Conservation (phyloP, 805 yeast genomes). For the Metschnikowia continentalis region DNA sequence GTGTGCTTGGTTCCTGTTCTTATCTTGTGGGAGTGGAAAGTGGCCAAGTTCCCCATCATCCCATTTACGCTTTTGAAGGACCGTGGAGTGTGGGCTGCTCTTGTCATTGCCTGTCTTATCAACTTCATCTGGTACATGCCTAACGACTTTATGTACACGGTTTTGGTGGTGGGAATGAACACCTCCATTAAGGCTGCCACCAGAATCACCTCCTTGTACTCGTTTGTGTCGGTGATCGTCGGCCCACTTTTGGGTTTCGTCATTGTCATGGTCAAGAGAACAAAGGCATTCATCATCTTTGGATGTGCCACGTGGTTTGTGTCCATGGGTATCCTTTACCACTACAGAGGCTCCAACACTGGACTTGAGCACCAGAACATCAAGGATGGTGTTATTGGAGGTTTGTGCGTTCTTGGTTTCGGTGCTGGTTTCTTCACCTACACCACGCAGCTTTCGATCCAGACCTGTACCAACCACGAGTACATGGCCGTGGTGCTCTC, state of each 20-base stretch:
- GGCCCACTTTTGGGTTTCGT: slow-evolving; percentile 58
- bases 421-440: slow-evolving; percentile 74
- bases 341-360: slow-evolving; percentile 48
- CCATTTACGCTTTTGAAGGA: slow-evolving; percentile 59
- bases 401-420: slow-evolving; percentile 60
- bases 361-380: slow-evolving; percentile 30
- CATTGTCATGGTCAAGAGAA: slow-evolving; percentile 41
- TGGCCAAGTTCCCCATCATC: slow-evolving; percentile 57
- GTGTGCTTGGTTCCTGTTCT: slow-evolving; percentile 56
- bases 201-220: slow-evolving; percentile 56
- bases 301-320: slow-evolving; percentile 58
- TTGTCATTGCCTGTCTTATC: slow-evolving; percentile 52
- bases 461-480: slow-evolving; percentile 56
- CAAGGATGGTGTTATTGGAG: slow-evolving; percentile 58
- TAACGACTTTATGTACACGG: slow-evolving; percentile 63
- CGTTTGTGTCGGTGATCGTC: slow-evolving; percentile 59
- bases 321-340: slow-evolving; percentile 56
- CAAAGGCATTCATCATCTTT: slow-evolving; percentile 56
- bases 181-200: slow-evolving; percentile 61
- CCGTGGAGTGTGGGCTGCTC: slow-evolving; percentile 73
- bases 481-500: slow-evolving; percentile 61
- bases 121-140: slow-evolving; percentile 67
- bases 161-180: slow-evolving; percentile 58
- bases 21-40: slow-evolving; percentile 52
- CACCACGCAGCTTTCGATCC: slow-evolving; percentile 57